A percentile compares a stretch with the other conserved stretches of the same genome.
Conservation (phyloP, 345 rosid genomes). For the Gossypioides kirkii region DNA sequence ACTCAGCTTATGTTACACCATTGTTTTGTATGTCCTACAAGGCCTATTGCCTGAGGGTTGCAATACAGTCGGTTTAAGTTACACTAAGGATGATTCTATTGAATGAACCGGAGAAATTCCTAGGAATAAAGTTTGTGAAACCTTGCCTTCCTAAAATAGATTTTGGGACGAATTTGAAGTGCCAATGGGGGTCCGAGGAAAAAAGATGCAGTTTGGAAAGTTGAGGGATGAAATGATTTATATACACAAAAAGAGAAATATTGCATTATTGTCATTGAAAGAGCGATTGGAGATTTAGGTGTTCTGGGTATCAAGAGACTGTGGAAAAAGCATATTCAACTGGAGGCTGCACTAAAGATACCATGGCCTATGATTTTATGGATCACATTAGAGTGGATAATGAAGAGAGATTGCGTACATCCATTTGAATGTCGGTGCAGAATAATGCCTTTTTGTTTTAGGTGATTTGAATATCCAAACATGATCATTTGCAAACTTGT, state of each 20-base stretch:
- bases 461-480: neutral
- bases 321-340: neutral
- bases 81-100: neutral
- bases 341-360: neutral
- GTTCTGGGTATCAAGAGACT: neutral
- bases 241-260: neutral
- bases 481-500: neutral
- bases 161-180: neutral
- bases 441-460: neutral
- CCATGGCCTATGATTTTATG: neutral
- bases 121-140: neutral
- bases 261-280: neutral
- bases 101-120: neutral
- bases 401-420: neutral
- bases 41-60: neutral
- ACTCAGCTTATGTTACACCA: neutral
- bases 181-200: neutral
- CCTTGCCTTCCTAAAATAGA: neutral
- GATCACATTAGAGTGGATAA: neutral
- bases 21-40: neutral
- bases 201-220: neutral
- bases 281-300: neutral
- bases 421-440: neutral
- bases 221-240: neutral
- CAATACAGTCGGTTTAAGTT: neutral